A percentile compares a stretch with the other conserved stretches of the same genome.
Evolutionary conservation across 2,329 filamentous ascomycete species (phyloP).

Genomic region (Penicillium digitatum): DNA sequence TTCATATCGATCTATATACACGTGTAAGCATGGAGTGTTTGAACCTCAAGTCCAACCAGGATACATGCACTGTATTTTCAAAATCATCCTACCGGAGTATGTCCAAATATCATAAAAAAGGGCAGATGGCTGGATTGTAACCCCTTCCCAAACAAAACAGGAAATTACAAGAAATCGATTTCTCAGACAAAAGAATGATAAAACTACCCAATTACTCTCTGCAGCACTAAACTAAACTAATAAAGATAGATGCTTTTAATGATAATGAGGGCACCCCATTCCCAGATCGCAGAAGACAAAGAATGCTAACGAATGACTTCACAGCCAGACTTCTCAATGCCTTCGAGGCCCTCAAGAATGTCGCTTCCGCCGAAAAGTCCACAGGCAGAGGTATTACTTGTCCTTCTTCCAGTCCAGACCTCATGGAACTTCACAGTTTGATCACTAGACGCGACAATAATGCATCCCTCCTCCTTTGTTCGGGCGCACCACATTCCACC

Average conservation of each 20-base stretch:
- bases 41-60: too few species aligned
- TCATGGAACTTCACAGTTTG: slow-evolving; percentile 94
- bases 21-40: too few species aligned
- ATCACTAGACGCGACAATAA: slow-evolving; percentile 89
- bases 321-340: slow-evolving; percentile 56
- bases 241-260: slow-evolving; percentile 1
- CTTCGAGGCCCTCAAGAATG: slow-evolving; percentile 77
- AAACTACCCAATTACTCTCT: background rate
- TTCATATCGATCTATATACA: too few species aligned
- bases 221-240: background rate
- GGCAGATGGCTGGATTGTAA: background rate
- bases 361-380: slow-evolving; percentile 75
- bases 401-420: slow-evolving; percentile 70
- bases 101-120: too few species aligned
- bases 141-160: background rate
- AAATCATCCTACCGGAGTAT: too few species aligned
- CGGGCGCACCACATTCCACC: slow-evolving; percentile 54
- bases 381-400: slow-evolving; percentile 50
- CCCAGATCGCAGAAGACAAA: slow-evolving; percentile 3
- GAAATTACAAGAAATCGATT: background rate
- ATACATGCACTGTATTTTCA: too few species aligned
- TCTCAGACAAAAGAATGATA: background rate
- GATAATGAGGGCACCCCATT: slow-evolving; percentile 2
- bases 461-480: slow-evolving; percentile 68
- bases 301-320: slow-evolving; percentile 58